phyloP scores from a whole-genome alignment of 1,139 yeast genomes.

The Yamadazyma friedrichii region DNA sequence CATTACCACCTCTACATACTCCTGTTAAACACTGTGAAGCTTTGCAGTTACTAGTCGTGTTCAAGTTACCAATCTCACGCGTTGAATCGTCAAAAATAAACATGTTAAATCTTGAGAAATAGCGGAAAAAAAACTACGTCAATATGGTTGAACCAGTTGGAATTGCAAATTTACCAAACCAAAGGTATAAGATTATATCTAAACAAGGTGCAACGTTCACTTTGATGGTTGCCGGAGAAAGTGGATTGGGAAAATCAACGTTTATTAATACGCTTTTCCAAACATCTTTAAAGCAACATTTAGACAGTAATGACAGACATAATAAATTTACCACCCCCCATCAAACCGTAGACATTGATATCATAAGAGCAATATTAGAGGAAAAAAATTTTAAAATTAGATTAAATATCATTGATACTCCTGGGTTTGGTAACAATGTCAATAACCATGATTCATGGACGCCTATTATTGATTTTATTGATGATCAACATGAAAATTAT shows the following conservation, averaged over 20 bases:
- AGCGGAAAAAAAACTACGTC: background rate
- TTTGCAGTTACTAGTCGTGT: too few relatives aligned
- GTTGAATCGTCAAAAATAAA: constrained; percentile 1
- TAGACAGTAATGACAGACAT: constrained; percentile 67
- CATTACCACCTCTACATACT: background rate
- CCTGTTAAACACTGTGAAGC: too few relatives aligned
- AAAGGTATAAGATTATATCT: constrained; percentile 88
- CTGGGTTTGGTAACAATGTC: constrained; percentile 97
- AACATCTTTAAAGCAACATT: constrained; percentile 61
- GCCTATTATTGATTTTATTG: constrained; percentile 88
- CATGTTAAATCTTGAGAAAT: too few relatives aligned
- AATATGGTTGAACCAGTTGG: constrained; percentile 65
- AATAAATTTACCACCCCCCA: constrained; percentile 60
- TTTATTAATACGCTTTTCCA: constrained; percentile 90
- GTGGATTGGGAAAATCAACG: constrained; percentile 92
- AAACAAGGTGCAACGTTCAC: constrained; percentile 89
- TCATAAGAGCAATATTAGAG: constrained; percentile 86
- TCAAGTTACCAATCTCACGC: background rate
- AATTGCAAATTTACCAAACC: constrained; percentile 87
- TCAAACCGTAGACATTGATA: constrained; percentile 89
- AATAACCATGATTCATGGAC: constrained; percentile 93
- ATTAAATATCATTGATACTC: constrained; percentile 90
- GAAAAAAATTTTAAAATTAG: constrained; percentile 87
- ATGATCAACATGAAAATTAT: constrained; percentile 92
- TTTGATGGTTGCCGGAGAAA: constrained; percentile 93